These are phyloP conservation scores for Trichosporon asahii DNA, from an alignment of 1,284 basidiomycete species.

Conservation along the genomic window DNA sequence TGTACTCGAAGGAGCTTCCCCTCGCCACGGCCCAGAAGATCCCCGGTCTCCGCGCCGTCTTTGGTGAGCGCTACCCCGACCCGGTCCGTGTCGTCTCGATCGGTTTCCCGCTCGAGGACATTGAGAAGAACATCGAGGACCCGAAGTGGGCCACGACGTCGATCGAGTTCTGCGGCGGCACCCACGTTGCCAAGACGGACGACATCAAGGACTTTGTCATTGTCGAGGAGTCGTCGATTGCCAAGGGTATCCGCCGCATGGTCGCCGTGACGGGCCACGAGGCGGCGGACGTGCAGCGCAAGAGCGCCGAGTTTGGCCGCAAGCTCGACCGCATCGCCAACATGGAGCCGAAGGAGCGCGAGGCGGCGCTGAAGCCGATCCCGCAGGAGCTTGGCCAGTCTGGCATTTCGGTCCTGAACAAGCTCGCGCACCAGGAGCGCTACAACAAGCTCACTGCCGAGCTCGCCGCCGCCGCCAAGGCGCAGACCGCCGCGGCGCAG, in stretches of 20 bases:
- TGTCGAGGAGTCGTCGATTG: slow-evolving; percentile 92
- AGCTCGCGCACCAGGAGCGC: slow-evolving; percentile 74
- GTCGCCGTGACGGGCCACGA: slow-evolving; percentile 93
- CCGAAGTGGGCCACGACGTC: slow-evolving; percentile 85
- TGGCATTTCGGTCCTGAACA: slow-evolving; percentile 81
- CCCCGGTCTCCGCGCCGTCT: slow-evolving; percentile 90
- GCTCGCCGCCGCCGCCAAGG: slow-evolving; percentile 81
- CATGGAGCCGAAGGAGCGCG: slow-evolving; percentile 74
- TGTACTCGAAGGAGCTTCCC: slow-evolving; percentile 81
- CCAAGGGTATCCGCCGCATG: slow-evolving; percentile 93
- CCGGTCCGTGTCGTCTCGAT: slow-evolving; percentile 93
- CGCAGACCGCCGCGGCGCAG: slow-evolving; percentile 69
- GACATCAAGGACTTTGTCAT: slow-evolving; percentile 96
- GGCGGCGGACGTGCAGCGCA: slow-evolving; percentile 72
- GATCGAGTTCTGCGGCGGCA: slow-evolving; percentile 97
- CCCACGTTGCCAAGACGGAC: slow-evolving; percentile 93
- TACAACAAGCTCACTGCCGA: slow-evolving; percentile 71
- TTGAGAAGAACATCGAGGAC: slow-evolving; percentile 78
- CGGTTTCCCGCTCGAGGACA: slow-evolving; percentile 81
- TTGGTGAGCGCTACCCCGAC: slow-evolving; percentile 96
- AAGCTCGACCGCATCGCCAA: slow-evolving; percentile 66
- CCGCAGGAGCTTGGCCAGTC: slow-evolving; percentile 83
- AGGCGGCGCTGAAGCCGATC: slow-evolving; percentile 76
- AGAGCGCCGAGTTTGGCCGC: slow-evolving; percentile 64
- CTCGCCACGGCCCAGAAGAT: slow-evolving; percentile 82